Base-by-base conservation (phyloP, 768 basidiomycete genomes). In the Pisolithus albus region DNA sequence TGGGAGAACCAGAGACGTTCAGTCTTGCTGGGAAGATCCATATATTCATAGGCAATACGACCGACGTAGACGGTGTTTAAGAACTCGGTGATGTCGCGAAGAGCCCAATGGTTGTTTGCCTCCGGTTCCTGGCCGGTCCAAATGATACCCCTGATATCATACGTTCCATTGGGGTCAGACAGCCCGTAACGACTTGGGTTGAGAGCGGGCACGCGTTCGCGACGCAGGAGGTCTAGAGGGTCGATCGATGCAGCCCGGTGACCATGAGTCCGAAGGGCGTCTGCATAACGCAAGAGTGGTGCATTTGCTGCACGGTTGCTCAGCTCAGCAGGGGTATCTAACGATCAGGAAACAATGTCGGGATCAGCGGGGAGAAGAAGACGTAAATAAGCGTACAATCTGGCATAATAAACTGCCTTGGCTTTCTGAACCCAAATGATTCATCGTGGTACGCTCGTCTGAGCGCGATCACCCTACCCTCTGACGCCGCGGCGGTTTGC, bases 1-100 rank as follows among this genome's bases (percentile, higher is more conserved):
- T 87, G 84, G 1, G 90, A 86, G 70, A 93, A 93, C 91, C 91
- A 95, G 5, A 88, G 74, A 0, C 89, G 78, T 68, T 92, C 91
- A 0, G 83, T 86, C 71, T 90, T 91, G 52, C 80, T 84, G 0
- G 87, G 84, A 11, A 88, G 86, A 65, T 93, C 89, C 88, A 91
- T 90, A 52, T 84, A 92, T 77, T 96, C 93, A 61, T 93, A 90
- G 1, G 88, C 92, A 57, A 96, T 90, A 21, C 81, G 80, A 2
- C 86, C 88, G 26, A 90, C 86, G 62, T 96, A 96, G 1, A 88
- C 77, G 1, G 72, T 68, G 50, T 84, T 79, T 11, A 96, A 72
- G 64, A 88, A 86, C 15, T 73, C 63, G 3, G 76, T 78, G 53
- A 96, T 89, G 41, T 88, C 78, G 30, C 75, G 76, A 23, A 95